A percentile compares a stretch with the other conserved stretches of the same genome.
Conservation (phyloP, 2,329 filamentous ascomycete genomes). For the Ophiobolus disseminans region DNA sequence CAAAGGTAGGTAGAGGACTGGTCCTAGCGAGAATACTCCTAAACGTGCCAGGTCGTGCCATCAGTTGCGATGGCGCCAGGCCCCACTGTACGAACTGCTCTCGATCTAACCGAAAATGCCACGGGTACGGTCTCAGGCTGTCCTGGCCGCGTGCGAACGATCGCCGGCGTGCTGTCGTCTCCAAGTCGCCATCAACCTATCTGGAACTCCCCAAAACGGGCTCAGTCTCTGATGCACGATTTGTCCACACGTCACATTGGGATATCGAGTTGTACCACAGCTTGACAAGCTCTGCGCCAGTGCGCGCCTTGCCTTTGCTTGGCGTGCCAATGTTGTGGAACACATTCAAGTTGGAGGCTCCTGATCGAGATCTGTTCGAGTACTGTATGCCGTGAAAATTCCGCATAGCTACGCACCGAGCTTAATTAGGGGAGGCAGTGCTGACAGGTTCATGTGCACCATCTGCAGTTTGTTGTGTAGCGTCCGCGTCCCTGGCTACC, state of each 20-base stretch:
- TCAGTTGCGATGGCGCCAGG: not conserved
- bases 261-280: not conserved
- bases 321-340: not conserved
- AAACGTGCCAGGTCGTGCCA: not conserved
- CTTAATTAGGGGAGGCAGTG: not conserved
- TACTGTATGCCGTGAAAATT: not conserved
- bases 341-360: not conserved
- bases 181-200: not conserved
- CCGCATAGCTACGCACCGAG: not conserved
- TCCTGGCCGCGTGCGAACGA: conserved; percentile 2
- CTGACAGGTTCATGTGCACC: conserved; percentile 1
- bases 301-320: not conserved
- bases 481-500: conserved; percentile 9
- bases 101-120: not conserved
- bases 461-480: conserved; percentile 7
- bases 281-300: not conserved
- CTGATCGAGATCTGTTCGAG: conserved; percentile 1
- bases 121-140: not conserved
- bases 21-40: not conserved
- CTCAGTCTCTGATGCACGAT: not conserved
- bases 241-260: conserved; percentile 1
- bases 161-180: not conserved
- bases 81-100: conserved; percentile 1
- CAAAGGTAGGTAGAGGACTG: not conserved
- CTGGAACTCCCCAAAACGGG: not conserved